These are phyloP conservation scores for Botrytis sinoallii DNA, from an alignment of 2,329 filamentous ascomycete species.

Conservation along the genomic window DNA sequence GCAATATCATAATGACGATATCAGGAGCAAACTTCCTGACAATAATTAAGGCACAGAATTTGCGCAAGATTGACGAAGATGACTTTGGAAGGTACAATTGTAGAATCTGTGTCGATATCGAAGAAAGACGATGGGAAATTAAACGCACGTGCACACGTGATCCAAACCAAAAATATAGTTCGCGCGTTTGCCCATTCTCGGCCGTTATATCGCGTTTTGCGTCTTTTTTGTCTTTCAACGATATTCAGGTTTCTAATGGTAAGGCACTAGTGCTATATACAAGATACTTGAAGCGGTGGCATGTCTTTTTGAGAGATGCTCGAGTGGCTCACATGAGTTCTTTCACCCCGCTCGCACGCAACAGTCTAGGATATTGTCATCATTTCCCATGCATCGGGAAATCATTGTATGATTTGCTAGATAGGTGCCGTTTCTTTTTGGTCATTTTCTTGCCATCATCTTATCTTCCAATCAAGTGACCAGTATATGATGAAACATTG, in stretches of 20 bases:
- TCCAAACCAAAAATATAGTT: not conserved
- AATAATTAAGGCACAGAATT: no score
- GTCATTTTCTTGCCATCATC: not conserved
- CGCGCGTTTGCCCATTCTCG: not conserved
- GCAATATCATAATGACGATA: no score
- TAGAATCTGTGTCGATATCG: not conserved
- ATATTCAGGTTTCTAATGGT: not conserved
- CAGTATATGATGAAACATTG: not conserved
- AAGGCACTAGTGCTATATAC: no score
- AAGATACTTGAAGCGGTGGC: not conserved
- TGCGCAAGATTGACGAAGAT: no score
- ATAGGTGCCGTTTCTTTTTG: not conserved
- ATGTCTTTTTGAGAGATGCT: not conserved
- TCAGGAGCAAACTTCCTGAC: no score
- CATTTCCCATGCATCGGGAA: not conserved
- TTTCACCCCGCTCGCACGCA: not conserved
- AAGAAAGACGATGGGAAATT: no score
- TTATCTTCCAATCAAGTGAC: not conserved
- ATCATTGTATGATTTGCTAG: not conserved
- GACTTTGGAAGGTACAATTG: no score
- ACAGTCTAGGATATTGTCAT: not conserved
- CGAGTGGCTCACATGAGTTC: not conserved
- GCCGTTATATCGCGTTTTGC: not conserved
- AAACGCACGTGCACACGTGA: not conserved
- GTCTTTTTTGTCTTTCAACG: not conserved